These are phyloP conservation scores for Boletus coccyginus DNA, from an alignment of 768 basidiomycete species.

Conservation along the genomic window DNA sequence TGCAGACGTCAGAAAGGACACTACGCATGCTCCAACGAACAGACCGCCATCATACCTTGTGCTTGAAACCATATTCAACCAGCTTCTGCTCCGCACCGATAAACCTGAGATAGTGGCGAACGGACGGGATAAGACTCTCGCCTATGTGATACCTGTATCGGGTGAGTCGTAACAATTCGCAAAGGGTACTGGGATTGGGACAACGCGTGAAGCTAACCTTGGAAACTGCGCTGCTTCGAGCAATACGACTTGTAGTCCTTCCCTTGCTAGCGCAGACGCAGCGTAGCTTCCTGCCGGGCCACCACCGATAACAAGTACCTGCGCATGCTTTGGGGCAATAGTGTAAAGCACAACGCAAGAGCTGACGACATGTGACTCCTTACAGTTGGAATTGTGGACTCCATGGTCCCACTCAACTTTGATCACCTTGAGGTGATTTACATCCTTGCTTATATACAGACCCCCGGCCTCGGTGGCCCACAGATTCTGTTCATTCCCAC, in stretches of 20 bases:
- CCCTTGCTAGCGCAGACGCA: conserved; percentile 53
- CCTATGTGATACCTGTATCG: conserved; percentile 44
- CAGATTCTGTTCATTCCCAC: neutral
- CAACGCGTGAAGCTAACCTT: conserved; percentile 32
- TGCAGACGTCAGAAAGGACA: neutral
- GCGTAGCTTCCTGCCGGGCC: conserved; percentile 59
- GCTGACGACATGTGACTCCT: neutral
- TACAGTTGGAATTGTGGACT: conserved; percentile 22
- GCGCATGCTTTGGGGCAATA: conserved; percentile 17
- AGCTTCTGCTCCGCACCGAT: conserved; percentile 49
- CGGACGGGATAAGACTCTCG: conserved; percentile 49
- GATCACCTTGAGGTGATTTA: neutral
- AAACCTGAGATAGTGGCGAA: conserved; percentile 50
- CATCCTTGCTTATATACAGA: conserved; percentile 3
- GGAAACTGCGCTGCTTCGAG: conserved; percentile 57
- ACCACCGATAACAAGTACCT: conserved; percentile 52
- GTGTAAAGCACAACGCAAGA: neutral
- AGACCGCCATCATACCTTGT: conserved; percentile 38
- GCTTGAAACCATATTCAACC: conserved; percentile 40
- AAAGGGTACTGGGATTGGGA: too few species aligned
- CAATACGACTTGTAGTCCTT: conserved; percentile 55
- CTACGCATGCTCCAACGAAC: too few species aligned
- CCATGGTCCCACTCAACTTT: conserved; percentile 3
- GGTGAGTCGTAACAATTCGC: neutral
- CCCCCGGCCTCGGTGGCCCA: neutral